Evolutionary conservation across 73 alveolate species (phyloP), one percentile per base, ranked within the genome.

Genomic region (Effrenium voratum): DNA sequence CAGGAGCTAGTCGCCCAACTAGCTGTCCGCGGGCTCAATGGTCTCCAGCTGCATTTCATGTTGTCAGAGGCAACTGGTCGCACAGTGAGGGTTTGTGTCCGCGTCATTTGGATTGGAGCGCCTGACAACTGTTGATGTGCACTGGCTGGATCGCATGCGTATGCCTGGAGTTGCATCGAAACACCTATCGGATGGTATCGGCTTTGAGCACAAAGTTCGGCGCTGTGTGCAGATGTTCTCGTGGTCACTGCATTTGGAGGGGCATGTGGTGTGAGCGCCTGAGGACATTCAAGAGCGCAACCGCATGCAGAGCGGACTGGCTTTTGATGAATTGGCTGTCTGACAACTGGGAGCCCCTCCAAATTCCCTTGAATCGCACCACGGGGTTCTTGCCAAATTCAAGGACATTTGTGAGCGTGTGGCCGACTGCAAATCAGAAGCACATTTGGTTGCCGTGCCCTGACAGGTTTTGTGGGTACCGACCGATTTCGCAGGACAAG

Each of bases 1-100:
- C 79, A 90, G n/a, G 96, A 46, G 72, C 75, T 90, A 45, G 86
- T 66, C 50, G 82, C 96, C 55, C 87, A 90, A 73, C 43, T 90
- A 26, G 96, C 96, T n/a, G 96, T 90, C 73, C 41, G 55, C 19
- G 87, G 66, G 30, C 92, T 81, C 73, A 49, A 52, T 52, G 63
- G 19, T 8, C 63, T 12, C 63, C 63, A 12, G 19, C 63, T 52
- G 63, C 26, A 52, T 19, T 12, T 52, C 63, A 52, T 52, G 8
- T 8, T 52, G 8, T 8, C 8, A 52, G 8, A 19, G 19, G 19
- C 63, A 19, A 52, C 19, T 12, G 63, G 63, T 8, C 19, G 26
- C 26, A 19, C 26, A 52, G 19, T 19, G 8, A 52, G 19, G 19
- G 19, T 12, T 19, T 12, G 19, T 52, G 19, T 19, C 63, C 19